Conservation (phyloP, 2,329 filamentous ascomycete genomes). For the Diaporthe amygdali region DNA sequence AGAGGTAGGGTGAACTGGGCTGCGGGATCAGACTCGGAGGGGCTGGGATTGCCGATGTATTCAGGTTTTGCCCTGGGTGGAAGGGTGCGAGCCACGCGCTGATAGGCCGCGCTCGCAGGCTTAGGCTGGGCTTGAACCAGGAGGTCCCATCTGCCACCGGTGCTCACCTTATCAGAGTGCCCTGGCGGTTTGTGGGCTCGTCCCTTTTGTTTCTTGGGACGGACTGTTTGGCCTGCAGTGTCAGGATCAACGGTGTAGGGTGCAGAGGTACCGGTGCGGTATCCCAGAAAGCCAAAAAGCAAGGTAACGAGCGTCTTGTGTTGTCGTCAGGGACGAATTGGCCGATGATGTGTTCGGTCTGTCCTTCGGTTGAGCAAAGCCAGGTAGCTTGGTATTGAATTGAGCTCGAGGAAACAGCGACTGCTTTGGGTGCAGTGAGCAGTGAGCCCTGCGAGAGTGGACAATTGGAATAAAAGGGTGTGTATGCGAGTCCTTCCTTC, state of each 20-base stretch:
- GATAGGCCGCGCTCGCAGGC: constrained; percentile 16
- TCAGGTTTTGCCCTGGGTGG: constrained; percentile 10
- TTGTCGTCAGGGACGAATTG: neutral
- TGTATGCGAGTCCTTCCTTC: constrained; percentile 10
- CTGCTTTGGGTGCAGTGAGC: constrained; percentile 5
- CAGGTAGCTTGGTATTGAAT: neutral
- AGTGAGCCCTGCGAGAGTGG: neutral
- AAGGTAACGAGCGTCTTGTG: constrained; percentile 12
- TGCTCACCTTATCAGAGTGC: constrained; percentile 21
- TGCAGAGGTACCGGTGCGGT: constrained; percentile 6
- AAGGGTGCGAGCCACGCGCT: constrained; percentile 8
- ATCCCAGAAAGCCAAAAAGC: neutral
- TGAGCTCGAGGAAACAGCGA: constrained; percentile 7
- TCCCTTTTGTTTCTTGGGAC: constrained; percentile 6
- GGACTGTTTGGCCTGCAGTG: neutral
- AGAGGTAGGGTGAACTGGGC: neutral
- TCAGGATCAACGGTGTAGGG: constrained; percentile 16
- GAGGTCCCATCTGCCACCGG: constrained; percentile 5
- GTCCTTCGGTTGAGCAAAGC: neutral
- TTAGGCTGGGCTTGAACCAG: constrained; percentile 14
- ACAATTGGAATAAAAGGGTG: neutral
- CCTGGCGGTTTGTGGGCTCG: constrained; percentile 1
- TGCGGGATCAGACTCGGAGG: constrained; percentile 9
- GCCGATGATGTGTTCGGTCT: neutral
- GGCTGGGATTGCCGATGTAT: constrained; percentile 17